A percentile compares a stretch with the other conserved stretches of the same genome.
phyloP scores from a whole-genome alignment of 768 basidiomycete species.

The Tylopilus intermedius region DNA sequence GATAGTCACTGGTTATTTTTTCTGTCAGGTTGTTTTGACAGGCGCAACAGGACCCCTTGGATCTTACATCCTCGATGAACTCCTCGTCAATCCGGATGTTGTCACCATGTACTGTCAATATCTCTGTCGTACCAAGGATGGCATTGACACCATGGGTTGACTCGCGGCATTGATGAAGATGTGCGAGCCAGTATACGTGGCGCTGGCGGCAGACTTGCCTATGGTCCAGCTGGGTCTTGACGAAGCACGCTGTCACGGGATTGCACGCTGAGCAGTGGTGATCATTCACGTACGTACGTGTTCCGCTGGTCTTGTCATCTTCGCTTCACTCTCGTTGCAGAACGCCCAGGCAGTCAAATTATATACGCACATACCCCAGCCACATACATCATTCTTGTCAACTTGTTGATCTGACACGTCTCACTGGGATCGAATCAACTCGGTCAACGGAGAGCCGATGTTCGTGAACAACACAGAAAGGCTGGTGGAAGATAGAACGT shows the following conservation, averaged over 20 bases:
- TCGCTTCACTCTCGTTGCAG: constrained; percentile 19
- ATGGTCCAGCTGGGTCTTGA: constrained; percentile 38
- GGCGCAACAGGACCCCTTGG: constrained; percentile 40
- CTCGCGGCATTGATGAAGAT: constrained; percentile 38
- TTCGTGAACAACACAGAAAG: too few relatives aligned
- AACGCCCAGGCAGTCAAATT: constrained; percentile 60
- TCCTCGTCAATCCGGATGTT: constrained; percentile 35
- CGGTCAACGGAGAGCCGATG: too few relatives aligned
- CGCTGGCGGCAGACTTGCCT: constrained; percentile 41
- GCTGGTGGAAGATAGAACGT: too few relatives aligned
- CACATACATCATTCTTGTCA: too few relatives aligned
- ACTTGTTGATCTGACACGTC: too few relatives aligned
- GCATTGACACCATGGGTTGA: constrained; percentile 39
- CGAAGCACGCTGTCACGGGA: constrained; percentile 31
- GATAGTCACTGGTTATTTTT: not conserved
- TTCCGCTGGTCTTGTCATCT: not conserved
- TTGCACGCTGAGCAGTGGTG: constrained; percentile 35
- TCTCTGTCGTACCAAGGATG: constrained; percentile 43
- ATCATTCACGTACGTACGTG: constrained; percentile 39
- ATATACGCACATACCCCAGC: too few relatives aligned
- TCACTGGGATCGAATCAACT: too few relatives aligned
- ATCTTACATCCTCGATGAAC: constrained; percentile 41
- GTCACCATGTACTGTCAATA: constrained; percentile 39
- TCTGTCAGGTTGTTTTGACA: constrained; percentile 35
- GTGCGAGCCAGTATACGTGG: constrained; percentile 31